Conservation (phyloP, 2,329 filamentous ascomycete genomes). For the Aspergillus calidoustus region DNA sequence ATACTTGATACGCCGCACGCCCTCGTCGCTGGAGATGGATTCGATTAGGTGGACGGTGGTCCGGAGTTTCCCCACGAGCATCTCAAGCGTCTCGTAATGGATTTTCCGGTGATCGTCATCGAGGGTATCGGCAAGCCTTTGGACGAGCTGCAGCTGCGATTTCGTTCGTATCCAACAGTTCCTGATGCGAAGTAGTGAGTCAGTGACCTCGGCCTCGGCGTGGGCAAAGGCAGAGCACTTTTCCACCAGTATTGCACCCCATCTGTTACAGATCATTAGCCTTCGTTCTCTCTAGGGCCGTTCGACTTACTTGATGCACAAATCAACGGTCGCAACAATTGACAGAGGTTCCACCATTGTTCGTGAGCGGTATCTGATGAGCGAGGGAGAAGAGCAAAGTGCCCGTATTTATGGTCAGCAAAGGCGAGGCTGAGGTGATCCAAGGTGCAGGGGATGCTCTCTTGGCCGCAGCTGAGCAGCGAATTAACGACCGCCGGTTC, state of each 20-base stretch:
- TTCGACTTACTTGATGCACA: constrained; percentile 12
- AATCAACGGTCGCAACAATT: constrained; percentile 3
- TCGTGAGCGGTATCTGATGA: too few species aligned
- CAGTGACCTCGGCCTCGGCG: not conserved
- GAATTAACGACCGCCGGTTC: too few species aligned
- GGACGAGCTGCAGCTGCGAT: not conserved
- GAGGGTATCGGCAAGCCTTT: not conserved
- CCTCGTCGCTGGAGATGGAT: not conserved
- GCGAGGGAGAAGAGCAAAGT: too few species aligned
- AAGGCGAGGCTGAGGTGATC: too few species aligned
- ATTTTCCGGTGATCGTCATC: not conserved
- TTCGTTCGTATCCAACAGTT: not conserved
- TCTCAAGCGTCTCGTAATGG: not conserved
- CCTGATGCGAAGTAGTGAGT: not conserved
- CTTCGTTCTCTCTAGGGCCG: too few species aligned
- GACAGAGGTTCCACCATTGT: constrained; percentile 8
- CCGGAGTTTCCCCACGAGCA: not conserved
- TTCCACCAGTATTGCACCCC: not conserved
- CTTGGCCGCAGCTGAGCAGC: too few species aligned
- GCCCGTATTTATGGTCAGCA: too few species aligned
- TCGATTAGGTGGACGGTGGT: not conserved
- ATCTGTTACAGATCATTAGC: not conserved
- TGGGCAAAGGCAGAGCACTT: not conserved
- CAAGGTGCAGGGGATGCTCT: too few species aligned
- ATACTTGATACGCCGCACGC: constrained; percentile 1